These are phyloP conservation scores for Rhizomucor pusillus DNA, from an alignment of 371 early-diverging fungal species.

Conservation along the genomic window DNA sequence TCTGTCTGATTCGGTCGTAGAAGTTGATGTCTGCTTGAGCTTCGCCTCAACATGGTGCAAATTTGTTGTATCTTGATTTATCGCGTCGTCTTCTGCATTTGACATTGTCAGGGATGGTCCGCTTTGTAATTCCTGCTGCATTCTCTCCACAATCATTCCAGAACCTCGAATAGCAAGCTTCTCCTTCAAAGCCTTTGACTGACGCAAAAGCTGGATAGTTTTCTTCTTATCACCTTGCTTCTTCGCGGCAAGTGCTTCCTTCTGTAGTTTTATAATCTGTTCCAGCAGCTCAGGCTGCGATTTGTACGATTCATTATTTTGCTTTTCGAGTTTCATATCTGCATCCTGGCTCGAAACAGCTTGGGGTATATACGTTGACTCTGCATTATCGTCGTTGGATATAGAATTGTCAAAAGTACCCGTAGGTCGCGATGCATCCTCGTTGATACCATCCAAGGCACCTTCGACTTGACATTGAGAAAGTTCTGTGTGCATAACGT, in stretches of 20 bases:
- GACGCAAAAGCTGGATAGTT: constrained; percentile 34
- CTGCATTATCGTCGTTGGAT: neutral
- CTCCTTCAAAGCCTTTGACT: constrained; percentile 31
- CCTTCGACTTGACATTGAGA: constrained; percentile 20
- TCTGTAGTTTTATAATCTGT: constrained; percentile 32
- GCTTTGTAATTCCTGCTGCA: neutral
- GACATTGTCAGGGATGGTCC: neutral
- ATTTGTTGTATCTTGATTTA: neutral
- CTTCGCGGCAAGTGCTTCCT: constrained; percentile 39
- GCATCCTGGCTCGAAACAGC: neutral
- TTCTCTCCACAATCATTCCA: neutral
- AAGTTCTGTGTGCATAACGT: constrained; percentile 36
- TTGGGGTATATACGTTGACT: neutral
- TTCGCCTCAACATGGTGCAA: neutral
- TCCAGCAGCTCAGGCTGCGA: constrained; percentile 17
- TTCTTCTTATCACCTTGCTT: constrained; percentile 40
- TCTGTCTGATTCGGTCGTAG: neutral
- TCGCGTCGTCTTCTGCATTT: neutral
- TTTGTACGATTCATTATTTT: neutral
- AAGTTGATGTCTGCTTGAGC: constrained; percentile 1
- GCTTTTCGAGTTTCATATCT: neutral
- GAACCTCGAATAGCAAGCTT: constrained; percentile 18
- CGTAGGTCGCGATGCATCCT: constrained; percentile 33
- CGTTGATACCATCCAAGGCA: constrained; percentile 27
- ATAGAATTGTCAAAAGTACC: constrained; percentile 30